Base-by-base conservation (phyloP, 202 grass and related monocot species). In the Setaria viridis region DNA sequence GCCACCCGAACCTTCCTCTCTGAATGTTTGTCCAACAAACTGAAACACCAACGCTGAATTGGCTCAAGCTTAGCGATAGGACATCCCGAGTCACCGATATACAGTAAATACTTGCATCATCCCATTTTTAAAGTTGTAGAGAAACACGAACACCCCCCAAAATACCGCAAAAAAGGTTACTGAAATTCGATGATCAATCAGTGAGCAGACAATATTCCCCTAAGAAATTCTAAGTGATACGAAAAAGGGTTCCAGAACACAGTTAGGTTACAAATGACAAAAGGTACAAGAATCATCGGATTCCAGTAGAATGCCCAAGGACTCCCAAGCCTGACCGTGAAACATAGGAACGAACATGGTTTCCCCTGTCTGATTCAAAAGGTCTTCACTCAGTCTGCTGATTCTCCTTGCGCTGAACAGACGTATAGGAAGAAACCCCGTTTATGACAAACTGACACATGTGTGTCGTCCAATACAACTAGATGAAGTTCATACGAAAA, bases 231-330 rank as follows among this genome's bases (percentile, higher is more conserved):
- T 49, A 82, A 4, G 39, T 66, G 17, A 51, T 56, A 42, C 7
- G 7, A 57, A 60, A 34, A 78, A 74, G 49, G 70, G 55, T 79
- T 85, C 85, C 81, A 66, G 37, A 91, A 85, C 76, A 90, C 70
- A 87, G 63, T 82, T 71, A 83, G 64, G 55, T 72, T 85, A 85
- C 85, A 85, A 85, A 88, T 85, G 41, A 85, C 39, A 77, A 82
- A 45, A 67, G 42, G 48, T 91, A 82, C 76, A 91, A 85, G 39
- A 91, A 87, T 84, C 45, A 74, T 62, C 50, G 55, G 43, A 63
- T 74, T 35, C 69, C 34, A 60, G 75, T 72, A 80, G 74, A 73
- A 35, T 59, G 62, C n/a, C 56, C 62, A 62, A 63, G 73, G 9
- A 77, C 29, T 46, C 41, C 34, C 57, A 75, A 64, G 49, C 73